Percentiles rank a stretch among this genome's conserved stretches.
Conservation (phyloP, 108 stramenopile species). For the Cyclotella atomus region DNA sequence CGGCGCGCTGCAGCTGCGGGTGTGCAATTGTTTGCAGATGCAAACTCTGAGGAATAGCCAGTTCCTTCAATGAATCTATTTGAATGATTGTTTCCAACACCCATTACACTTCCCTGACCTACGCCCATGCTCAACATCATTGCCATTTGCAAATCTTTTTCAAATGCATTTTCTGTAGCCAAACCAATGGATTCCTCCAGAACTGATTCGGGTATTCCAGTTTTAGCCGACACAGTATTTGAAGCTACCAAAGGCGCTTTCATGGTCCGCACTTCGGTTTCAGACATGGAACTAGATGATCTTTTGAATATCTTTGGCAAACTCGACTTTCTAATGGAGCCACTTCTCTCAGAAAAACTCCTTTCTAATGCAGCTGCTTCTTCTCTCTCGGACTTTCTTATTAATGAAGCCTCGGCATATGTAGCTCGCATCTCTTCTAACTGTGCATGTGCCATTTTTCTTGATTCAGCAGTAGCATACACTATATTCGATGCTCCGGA, state of each 20-base stretch:
- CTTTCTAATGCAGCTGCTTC: conserved; percentile 18
- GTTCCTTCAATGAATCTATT: neutral
- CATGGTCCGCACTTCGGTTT: neutral
- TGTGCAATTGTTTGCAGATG: neutral
- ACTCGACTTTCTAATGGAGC: neutral
- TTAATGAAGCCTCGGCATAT: conserved; percentile 25
- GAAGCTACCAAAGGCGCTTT: neutral
- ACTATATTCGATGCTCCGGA: conserved; percentile 69
- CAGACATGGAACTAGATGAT: neutral
- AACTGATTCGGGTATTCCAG: conserved; percentile 30
- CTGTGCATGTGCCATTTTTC: conserved; percentile 67
- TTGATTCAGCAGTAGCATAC: conserved; percentile 64
- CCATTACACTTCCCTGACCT: conserved; percentile 45
- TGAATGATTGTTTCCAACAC: conserved; percentile 25
- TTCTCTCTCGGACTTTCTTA: conserved; percentile 27
- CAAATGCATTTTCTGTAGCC: conserved; percentile 26
- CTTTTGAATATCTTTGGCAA: conserved; percentile 11
- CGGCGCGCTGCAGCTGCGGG: neutral
- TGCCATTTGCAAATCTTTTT: conserved; percentile 47
- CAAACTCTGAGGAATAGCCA: neutral
- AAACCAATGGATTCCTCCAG: conserved; percentile 42
- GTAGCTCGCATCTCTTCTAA: conserved; percentile 62
- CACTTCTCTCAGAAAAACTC: conserved; percentile 6
- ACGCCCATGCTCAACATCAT: conserved; percentile 45
- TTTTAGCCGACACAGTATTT: neutral